Evolutionary conservation across 2,329 filamentous ascomycete species (phyloP).

Genomic region (Cercospora canescens): DNA sequence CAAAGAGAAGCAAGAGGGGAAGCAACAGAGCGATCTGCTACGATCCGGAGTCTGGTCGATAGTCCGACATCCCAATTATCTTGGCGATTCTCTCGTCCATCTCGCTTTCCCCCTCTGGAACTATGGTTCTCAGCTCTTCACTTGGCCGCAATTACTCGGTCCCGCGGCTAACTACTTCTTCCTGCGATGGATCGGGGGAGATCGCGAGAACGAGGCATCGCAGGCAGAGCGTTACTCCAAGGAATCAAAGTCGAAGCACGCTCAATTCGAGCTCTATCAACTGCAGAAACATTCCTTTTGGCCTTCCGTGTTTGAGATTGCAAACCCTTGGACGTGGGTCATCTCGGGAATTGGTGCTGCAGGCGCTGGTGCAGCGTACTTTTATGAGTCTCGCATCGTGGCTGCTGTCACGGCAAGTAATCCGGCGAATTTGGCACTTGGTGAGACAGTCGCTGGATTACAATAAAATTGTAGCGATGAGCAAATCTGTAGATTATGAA

Average conservation of each 20-base stretch:
- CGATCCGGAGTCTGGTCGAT: conserved; percentile 63
- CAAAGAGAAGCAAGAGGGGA: conserved; percentile 25
- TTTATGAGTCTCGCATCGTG: conserved; percentile 10
- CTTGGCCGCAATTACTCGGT: conserved; percentile 56
- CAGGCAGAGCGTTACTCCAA: conserved; percentile 56
- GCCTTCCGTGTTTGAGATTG: conserved; percentile 52
- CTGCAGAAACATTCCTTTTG: conserved; percentile 61
- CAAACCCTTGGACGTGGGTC: conserved; percentile 59
- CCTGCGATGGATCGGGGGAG: conserved; percentile 58
- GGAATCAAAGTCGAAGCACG: conserved; percentile 53
- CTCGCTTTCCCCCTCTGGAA: conserved; percentile 60
- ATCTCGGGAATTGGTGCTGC: conserved; percentile 52
- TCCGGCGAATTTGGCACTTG: conserved; percentile 1
- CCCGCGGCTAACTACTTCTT: conserved; percentile 60
- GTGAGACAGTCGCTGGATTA: conserved; percentile 13
- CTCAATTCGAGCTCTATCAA: conserved; percentile 55
- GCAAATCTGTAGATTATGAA: neutral
- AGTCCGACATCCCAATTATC: conserved; percentile 63
- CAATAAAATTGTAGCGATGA: neutral
- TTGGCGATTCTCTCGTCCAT: conserved; percentile 62
- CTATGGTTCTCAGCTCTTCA: conserved; percentile 56
- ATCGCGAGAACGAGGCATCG: conserved; percentile 55
- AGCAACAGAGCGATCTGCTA: conserved; percentile 39
- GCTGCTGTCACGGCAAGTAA: conserved; percentile 4
- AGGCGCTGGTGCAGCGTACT: conserved; percentile 38